Evolutionary conservation across 1,139 yeast genomes (phyloP).

Genomic region (Hansenula sp.): DNA sequence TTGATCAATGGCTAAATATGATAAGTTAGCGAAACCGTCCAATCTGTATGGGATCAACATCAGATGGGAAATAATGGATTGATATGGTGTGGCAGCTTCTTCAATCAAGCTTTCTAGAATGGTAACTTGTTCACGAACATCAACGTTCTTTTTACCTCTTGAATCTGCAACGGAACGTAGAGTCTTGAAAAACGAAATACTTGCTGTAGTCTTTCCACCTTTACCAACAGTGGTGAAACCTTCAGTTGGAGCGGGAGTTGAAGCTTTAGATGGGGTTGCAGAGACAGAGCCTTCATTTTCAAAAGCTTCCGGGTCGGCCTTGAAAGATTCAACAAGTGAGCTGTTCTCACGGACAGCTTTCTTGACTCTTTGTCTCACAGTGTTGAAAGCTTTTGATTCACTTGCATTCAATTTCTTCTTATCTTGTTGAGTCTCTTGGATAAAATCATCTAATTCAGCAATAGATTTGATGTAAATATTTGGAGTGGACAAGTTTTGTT

Average conservation of each 20-base stretch:
- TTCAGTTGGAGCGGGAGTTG: conserved; percentile 28
- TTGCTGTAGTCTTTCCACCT: conserved; percentile 35
- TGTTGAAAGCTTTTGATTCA: conserved; percentile 84
- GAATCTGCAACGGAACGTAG: conserved; percentile 77
- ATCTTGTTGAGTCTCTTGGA: conserved; percentile 55
- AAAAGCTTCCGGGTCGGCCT: conserved; percentile 70
- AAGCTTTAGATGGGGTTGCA: conserved; percentile 26
- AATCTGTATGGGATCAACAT: conserved; percentile 86
- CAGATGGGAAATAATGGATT: conserved; percentile 72
- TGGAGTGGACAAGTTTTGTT: conserved; percentile 74
- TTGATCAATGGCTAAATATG: conserved; percentile 74
- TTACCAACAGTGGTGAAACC: conserved; percentile 39
- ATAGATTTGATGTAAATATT: conserved; percentile 65
- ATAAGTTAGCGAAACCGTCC: conserved; percentile 66
- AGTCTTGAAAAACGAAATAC: conserved; percentile 56
- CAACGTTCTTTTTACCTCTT: conserved; percentile 95
- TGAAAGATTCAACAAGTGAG: conserved; percentile 53
- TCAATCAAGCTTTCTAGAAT: conserved; percentile 62
- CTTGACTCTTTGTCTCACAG: conserved; percentile 84
- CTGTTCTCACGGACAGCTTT: conserved; percentile 69
- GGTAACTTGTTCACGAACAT: conserved; percentile 72
- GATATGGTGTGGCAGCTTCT: conserved; percentile 58
- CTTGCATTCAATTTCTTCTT: conserved; percentile 79
- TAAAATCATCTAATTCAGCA: conserved; percentile 69
- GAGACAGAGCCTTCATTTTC: conserved; percentile 41